Conservation (phyloP, 2,329 filamentous ascomycete species). For the Seiridium cupressi region DNA sequence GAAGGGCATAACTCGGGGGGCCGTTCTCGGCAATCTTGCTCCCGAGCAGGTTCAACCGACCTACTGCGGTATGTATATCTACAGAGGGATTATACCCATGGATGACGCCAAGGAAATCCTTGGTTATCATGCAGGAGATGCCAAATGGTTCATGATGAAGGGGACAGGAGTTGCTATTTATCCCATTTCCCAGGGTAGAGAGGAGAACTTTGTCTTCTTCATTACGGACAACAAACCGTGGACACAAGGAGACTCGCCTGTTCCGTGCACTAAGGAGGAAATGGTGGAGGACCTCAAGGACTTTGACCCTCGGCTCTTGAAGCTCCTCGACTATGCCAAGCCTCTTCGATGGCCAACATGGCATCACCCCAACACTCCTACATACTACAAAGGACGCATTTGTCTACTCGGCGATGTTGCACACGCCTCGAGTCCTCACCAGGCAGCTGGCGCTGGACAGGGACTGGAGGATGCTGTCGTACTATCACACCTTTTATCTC, state of each 20-base stretch:
- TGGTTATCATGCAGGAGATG: conserved; percentile 23
- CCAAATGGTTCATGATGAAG: conserved; percentile 25
- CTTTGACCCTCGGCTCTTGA: conserved; percentile 19
- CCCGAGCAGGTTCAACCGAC: conserved; percentile 24
- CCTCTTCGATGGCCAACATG: conserved; percentile 22
- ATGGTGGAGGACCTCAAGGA: conserved; percentile 21
- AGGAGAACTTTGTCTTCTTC: conserved; percentile 25
- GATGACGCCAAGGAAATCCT: conserved; percentile 21
- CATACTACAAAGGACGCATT: conserved; percentile 19
- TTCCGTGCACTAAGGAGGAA: conserved; percentile 22
- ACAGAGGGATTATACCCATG: conserved; percentile 28
- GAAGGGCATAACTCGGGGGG: conserved; percentile 20
- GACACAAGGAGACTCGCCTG: conserved; percentile 16
- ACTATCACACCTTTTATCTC: conserved; percentile 19
- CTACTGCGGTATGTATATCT: conserved; percentile 27
- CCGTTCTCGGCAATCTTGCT: conserved; percentile 19
- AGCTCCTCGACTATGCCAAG: conserved; percentile 21
- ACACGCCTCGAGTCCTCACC: conserved; percentile 22
- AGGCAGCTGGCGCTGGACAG: conserved; percentile 24
- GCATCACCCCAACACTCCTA: conserved; percentile 23
- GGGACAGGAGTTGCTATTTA: conserved; percentile 20
- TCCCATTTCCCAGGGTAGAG: conserved; percentile 22
- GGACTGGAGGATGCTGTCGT: conserved; percentile 25
- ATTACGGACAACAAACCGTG: conserved; percentile 15
- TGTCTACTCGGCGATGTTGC: conserved; percentile 26